Base-by-base conservation (phyloP, 805 yeast species). In the Phaffomyces thermotolerans region DNA sequence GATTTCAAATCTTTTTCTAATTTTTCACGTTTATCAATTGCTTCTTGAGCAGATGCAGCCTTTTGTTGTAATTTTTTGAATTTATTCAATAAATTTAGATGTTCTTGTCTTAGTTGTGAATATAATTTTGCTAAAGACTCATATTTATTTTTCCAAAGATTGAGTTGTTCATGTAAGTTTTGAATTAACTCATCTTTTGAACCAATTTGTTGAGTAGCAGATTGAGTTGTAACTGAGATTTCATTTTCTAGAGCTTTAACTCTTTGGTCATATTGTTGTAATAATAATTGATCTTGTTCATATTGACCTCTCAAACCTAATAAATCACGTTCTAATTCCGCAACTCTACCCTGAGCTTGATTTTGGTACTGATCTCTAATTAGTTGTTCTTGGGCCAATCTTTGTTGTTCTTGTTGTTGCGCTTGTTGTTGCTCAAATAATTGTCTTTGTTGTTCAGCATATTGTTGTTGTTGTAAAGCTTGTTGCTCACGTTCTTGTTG, bases 31-130 rank as follows among this genome's bases (percentile, higher is more conserved):
- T 80, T 84, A 50, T 84, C 84, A 49, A 89, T 76, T 0, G 95
- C 84, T 64, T 89, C 96, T 60, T 88, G 95, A 10, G 96, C 96
- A 35, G 81, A 75, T 13, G 89, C 83, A 3, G 93, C 95, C 64
- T 85, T 86, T 52, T 87, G 85, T 64, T 88, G 95, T 38, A 82
- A 72, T 53, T 83, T 81, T 60, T 90, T 89, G 59, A 82, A 82
- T 58, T 82, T 83, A 41, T 84, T 72, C 58, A 90, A 72, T 44
- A 89, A 65, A 49, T 81, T 84, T 56, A 90, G 71, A 59, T 90
- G 96, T 64, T 90, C 97, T 64, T 86, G 95, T 58, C 97, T 82
- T 53, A 90, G 70, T 64, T 89, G 96, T 2, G 95, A 81, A 62
- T 90, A 90, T 51, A 90, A 70, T 57, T 87, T 87, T 6, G 96